Conservation (phyloP, 1,284 basidiomycete genomes). For the Pseudozyma tsukubaensis region DNA sequence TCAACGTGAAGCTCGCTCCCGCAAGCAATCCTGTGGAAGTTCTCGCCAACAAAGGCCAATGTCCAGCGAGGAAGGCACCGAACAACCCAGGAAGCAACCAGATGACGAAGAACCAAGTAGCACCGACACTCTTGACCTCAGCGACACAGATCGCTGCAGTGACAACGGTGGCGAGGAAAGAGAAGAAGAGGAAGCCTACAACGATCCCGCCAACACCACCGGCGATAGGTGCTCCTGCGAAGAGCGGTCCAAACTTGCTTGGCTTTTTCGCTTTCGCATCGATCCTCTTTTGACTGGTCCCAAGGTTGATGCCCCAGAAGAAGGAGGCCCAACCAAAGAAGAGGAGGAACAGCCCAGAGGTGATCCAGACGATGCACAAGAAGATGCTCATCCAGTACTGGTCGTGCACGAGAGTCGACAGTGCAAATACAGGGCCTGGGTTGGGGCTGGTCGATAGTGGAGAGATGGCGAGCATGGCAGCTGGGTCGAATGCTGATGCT, state of each 20-base stretch:
- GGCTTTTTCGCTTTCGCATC: constrained; percentile 20
- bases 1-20: constrained; percentile 44
- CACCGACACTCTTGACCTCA: constrained; percentile 21
- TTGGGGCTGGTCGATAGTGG: background rate
- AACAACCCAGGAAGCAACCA: constrained; percentile 58
- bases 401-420: constrained; percentile 26
- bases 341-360: constrained; percentile 46
- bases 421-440: constrained; percentile 22
- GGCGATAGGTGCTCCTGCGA: constrained; percentile 35
- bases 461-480: background rate
- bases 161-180: constrained; percentile 47
- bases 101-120: constrained; percentile 46
- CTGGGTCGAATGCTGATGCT: background rate
- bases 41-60: constrained; percentile 42
- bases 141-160: constrained; percentile 42
- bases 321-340: constrained; percentile 62
- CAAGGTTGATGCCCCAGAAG: constrained; percentile 50
- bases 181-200: constrained; percentile 57
- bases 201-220: constrained; percentile 56
- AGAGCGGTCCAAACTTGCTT: constrained; percentile 5
- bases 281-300: constrained; percentile 18
- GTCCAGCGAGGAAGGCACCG: constrained; percentile 48
- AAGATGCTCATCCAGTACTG: constrained; percentile 48
- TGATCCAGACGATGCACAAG: constrained; percentile 57
- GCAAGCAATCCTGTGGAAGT: constrained; percentile 45